A percentile compares a stretch with the other conserved stretches of the same genome.
Evolutionary conservation across 1,139 yeast genomes (phyloP).

Genomic region (Oligophagozyma castellii): DNA sequence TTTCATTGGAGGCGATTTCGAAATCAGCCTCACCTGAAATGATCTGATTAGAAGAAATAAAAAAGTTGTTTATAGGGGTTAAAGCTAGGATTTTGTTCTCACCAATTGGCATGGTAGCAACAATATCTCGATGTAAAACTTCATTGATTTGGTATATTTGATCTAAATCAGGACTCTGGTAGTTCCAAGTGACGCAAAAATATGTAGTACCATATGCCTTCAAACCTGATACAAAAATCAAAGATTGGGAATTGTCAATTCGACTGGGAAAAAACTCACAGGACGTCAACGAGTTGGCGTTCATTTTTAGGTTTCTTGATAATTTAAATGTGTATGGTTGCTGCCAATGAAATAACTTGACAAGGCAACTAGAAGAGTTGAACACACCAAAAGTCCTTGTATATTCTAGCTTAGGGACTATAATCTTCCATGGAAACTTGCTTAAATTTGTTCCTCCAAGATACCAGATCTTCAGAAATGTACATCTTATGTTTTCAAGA

Average conservation of each 20-base stretch:
- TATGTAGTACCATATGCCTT: neutral
- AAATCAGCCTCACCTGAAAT: slow-evolving; percentile 19
- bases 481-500: too few species aligned
- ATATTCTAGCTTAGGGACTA: slow-evolving; percentile 4
- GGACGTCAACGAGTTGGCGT: neutral
- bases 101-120: neutral
- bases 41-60: slow-evolving; percentile 18
- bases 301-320: neutral
- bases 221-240: neutral
- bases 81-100: neutral
- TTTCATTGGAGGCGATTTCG: neutral
- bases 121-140: neutral
- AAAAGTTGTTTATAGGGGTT: neutral
- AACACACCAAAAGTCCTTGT: neutral
- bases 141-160: too few species aligned
- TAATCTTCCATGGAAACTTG: neutral
- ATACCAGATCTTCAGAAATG: too few species aligned
- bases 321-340: neutral
- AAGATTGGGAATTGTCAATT: neutral
- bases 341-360: neutral
- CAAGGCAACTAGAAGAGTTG: neutral
- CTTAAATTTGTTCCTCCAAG: neutral
- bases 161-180: neutral
- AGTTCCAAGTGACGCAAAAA: neutral
- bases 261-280: neutral